These are phyloP conservation scores for Mangifera indica DNA, from an alignment of 345 rosid genomes.

Conservation along the genomic window DNA sequence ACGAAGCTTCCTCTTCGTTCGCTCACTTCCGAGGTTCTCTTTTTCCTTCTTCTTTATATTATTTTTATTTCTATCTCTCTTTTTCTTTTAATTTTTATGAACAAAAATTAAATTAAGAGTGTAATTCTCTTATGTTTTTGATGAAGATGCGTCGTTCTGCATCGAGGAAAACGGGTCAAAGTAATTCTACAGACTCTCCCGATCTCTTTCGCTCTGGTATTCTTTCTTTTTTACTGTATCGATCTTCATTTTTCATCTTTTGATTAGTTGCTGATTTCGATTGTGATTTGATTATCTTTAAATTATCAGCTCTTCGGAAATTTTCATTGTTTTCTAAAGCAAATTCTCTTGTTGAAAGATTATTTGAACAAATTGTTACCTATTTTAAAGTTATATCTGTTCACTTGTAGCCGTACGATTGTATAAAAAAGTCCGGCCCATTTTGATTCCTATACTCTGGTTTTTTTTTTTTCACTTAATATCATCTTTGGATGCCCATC, in stretches of 20 bases:
- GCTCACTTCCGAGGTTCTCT: conserved; percentile 10
- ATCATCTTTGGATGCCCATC: not conserved
- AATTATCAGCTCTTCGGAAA: not conserved
- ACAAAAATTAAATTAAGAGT: not conserved
- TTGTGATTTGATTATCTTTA: not conserved
- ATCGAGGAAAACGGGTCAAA: conserved; percentile 73
- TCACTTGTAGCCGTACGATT: not conserved
- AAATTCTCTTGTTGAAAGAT: not conserved
- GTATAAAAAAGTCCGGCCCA: not conserved
- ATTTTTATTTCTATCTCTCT: not conserved
- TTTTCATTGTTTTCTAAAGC: not conserved
- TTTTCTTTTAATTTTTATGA: not conserved
- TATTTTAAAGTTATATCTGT: not conserved
- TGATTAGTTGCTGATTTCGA: not conserved
- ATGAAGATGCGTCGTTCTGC: conserved; percentile 87
- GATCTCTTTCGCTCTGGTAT: conserved; percentile 95
- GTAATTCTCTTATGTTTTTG: not conserved
- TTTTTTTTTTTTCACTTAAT: too few relatives aligned
- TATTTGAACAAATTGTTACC: not conserved
- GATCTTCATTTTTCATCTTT: not conserved
- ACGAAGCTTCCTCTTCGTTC: conserved; percentile 20
- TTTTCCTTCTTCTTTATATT: not conserved
- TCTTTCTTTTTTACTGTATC: not conserved
- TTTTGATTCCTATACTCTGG: not conserved
- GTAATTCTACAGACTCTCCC: conserved; percentile 59